Evolutionary conservation across 352 stramenopile genomes (phyloP), one percentile per base, ranked within the genome.

Genomic region (Globisporangium alternatum): DNA sequence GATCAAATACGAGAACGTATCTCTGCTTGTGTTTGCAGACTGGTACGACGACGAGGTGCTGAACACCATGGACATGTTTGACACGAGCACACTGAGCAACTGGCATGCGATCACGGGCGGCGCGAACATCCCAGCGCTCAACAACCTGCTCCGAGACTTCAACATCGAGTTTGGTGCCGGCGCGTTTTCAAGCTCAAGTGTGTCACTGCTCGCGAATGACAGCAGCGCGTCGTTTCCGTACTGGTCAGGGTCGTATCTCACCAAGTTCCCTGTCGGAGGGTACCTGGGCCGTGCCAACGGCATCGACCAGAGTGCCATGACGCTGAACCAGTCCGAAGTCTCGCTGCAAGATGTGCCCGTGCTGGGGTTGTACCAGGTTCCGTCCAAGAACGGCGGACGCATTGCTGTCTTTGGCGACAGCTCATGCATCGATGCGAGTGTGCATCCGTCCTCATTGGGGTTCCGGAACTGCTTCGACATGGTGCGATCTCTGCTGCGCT

Each of bases 81-180:
- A 95, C 67, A 91, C 84, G 5, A 95, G 85, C 49, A 95, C 87
- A 17, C 66, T 93, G 33, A 92, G 81, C 54, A 74, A 83, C n/a
- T 95, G 87, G 87, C 72, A 72, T 21, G 78, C 87, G n/a, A 78
- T 90, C 62, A 91, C 81, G 0, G 87, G 87, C 22, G 87, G 85
- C 3, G 74, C 87, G 10, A 95, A 95, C 52, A 67, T 95, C 6
- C 85, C 83, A 2, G 87, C 80, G 1, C 71, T 95, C 44, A 94
- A 95, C 54, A 64, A 60, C 1, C 67, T 95, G 7, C 52, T 95
- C 5, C 60, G 68, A 0, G 77, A 81, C 35, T 94, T 93, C 53
- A 77, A 81, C 64, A 88, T 94, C 30, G 71, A 80, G 17, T 79
- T 95, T 41, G 86, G 77, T 25, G 65, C 86, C 33, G 72, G 74